Evolutionary conservation across 768 basidiomycete genomes (phyloP), one percentile per base, ranked within the genome.

Genomic region (Leucosporidium yakuticum): DNA sequence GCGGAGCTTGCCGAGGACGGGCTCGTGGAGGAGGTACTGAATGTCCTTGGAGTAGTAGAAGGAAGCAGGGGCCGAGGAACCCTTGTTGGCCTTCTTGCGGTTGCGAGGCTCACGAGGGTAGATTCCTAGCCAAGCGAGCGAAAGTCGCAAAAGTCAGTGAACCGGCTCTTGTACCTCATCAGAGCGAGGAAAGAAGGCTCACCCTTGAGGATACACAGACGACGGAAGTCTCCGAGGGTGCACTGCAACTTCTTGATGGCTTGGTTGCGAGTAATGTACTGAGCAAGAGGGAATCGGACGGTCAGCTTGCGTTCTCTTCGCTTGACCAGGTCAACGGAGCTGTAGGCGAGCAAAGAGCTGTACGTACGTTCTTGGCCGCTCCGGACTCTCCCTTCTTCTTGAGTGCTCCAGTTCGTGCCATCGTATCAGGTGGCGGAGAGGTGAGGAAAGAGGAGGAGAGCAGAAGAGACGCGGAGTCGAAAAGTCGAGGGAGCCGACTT

Each of bases 11-110:
- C 86, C 87, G 31, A 99, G 82, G 17, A 98, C 87, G 2, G 96
- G 96, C 77, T 99, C 96, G 78, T 99, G 96, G 7, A 74, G 91
- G 87, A 99, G 86, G 80, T 95, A 98, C 65, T 90, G 89, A 72
- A 99, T 95, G 77, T 99, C 96, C 81, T 99, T 99, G 32, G 90
- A 83, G 78, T 98, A 97, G 81, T 99, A 99, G 81, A 98, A 99
- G 4, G 93, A 91, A 1, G 96, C 92, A 6, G 94, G 93, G 0
- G 91, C 94, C 62, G 93, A 92, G 4, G 91, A 95, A 2, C 95
- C 96, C 79, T 96, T 98, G 82, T 98, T 98, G 48, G 95, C 96
- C 70, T 86, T 86, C 79, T 97, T 99, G 74, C 85, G 86, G 80
- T 85, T 87, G 56, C 86, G 85, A 31, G 96, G 96, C 79, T 99